Base-by-base conservation (phyloP, 495 filamentous ascomycete species). In the Pyronema domesticum region DNA sequence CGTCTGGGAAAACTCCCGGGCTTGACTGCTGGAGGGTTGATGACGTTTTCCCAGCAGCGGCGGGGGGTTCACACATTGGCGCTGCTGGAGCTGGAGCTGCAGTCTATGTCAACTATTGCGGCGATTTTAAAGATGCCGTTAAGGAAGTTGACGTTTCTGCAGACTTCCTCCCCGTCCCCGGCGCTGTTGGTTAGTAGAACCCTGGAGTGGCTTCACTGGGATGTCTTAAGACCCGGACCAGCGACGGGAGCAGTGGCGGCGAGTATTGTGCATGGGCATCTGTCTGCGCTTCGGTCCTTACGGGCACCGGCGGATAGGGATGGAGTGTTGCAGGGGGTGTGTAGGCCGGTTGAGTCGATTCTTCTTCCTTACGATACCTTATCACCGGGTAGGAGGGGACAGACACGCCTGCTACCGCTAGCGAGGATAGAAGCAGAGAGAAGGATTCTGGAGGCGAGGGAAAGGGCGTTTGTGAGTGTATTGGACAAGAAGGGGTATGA, bases 191-290 rank as follows among this genome's bases (percentile, higher is more conserved):
- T 81, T 1, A 89, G 81, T 0, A 65, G 68, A 0, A 77, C 73
- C 15, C 73, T 94, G 0, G 69, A 77, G 54, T 78, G 76, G 51
- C 69, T 91, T 11, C 85, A 91, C 68, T 91, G 89, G 89, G 85
- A 94, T 60, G 76, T 89, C 23, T 76, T 81, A 0, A 56, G 69
- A 37, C 68, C 70, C 54, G 63, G 71, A 11, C 65, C 69, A 6
- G 83, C 86, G 8, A 86, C 86, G 55, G 72, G 69, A 6, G 78
- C 86, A 53, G 75, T 95, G 37, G 83, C 85, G 13, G 75, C 74
- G 56, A 81, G 81, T 48, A 89, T 95, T 52, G 67, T 72, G 3
- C 73, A 74, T 11, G 72, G 69, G 9, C 82, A 82, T 4, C 89
- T 95, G 60, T 88, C 88, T 0, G 65, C 71, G 2, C 72, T 95